Percentiles rank a stretch among this genome's conserved stretches.
phyloP scores from a whole-genome alignment of 2,329 filamentous ascomycete genomes.

The Paecilomyces variotii region DNA sequence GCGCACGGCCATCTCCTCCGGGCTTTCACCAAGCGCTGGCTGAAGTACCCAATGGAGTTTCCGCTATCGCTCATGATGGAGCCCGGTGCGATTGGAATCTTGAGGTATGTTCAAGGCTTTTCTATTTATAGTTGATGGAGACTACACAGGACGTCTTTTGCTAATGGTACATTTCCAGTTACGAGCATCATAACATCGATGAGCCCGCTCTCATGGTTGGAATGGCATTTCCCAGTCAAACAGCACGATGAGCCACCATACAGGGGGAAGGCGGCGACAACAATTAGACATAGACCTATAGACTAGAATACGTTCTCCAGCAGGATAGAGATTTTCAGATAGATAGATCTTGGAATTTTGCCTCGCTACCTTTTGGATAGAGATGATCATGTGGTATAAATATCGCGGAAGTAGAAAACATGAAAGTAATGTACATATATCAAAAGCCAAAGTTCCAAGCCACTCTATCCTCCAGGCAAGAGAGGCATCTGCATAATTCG shows the following conservation, averaged over 20 bases:
- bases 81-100: conserved; percentile 35
- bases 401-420: background rate
- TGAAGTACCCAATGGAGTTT: conserved; percentile 35
- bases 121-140: background rate
- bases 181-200: conserved; percentile 29
- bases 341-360: background rate
- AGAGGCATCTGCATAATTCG: background rate
- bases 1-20: conserved; percentile 41
- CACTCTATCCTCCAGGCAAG: background rate
- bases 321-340: background rate
- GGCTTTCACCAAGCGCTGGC: conserved; percentile 41
- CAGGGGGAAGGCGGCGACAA: background rate
- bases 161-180: conserved; percentile 12
- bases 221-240: conserved; percentile 27
- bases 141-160: background rate
- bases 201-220: conserved; percentile 36
- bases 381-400: background rate
- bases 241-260: background rate
- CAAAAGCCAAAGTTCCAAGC: background rate
- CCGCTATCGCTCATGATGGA: conserved; percentile 37
- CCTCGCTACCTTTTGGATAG: background rate
- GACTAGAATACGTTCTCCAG: background rate
- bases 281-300: background rate
- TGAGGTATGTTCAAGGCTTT: conserved; percentile 21
- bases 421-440: background rate